These are phyloP conservation scores for Tothia fuscella DNA, from an alignment of 2,329 filamentous ascomycete genomes.

Conservation along the genomic window DNA sequence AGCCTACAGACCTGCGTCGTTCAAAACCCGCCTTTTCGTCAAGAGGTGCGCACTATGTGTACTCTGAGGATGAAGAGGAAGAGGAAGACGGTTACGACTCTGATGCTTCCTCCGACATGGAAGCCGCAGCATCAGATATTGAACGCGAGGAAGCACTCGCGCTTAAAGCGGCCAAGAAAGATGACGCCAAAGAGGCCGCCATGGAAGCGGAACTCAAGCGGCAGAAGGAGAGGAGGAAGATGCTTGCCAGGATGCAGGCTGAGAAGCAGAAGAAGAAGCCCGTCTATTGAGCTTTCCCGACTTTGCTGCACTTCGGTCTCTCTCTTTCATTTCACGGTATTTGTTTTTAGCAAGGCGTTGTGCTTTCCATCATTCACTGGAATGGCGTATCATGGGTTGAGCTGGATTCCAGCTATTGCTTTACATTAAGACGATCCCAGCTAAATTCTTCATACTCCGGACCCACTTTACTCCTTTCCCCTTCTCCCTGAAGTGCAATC, in stretches of 20 bases:
- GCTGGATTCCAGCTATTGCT: too few relatives aligned
- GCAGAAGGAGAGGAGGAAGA: conserved; percentile 29
- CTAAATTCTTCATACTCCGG: too few relatives aligned
- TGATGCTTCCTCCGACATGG: conserved; percentile 65
- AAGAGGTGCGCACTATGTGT: conserved; percentile 1
- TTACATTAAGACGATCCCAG: too few relatives aligned
- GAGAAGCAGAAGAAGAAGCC: conserved; percentile 3
- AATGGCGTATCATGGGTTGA: too few relatives aligned
- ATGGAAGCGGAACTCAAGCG: conserved; percentile 50
- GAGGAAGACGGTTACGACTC: conserved; percentile 9
- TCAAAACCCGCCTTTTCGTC: background rate
- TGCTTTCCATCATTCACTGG: too few relatives aligned
- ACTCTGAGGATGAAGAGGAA: conserved; percentile 6
- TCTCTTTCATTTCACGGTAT: too few relatives aligned
- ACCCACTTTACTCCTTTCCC: too few relatives aligned
- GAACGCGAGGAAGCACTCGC: conserved; percentile 58
- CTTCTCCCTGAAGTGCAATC: too few relatives aligned
- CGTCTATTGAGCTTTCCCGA: conserved; percentile 6
- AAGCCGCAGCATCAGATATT: conserved; percentile 62
- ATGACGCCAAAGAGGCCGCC: conserved; percentile 53
- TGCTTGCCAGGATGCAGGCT: conserved; percentile 17
- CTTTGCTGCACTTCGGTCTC: too few relatives aligned
- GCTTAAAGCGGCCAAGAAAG: conserved; percentile 49
- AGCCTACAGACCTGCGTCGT: too few relatives aligned
- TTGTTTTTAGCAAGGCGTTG: too few relatives aligned